These are phyloP conservation scores for Xylariaceae sp. DNA, from an alignment of 2,329 filamentous ascomycete species.

Conservation along the genomic window DNA sequence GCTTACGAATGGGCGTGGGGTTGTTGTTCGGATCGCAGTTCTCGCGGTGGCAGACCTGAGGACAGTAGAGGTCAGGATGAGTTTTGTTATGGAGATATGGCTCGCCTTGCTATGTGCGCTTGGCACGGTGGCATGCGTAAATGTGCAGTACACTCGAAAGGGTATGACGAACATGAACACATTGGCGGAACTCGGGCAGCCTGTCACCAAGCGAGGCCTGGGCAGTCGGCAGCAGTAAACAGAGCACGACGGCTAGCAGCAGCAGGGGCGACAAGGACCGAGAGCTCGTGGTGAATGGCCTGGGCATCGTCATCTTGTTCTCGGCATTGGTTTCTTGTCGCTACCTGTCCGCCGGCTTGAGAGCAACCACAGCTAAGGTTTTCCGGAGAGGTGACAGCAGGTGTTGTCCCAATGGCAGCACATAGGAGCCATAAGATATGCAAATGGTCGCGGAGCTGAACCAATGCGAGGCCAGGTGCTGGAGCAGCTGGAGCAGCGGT, in stretches of 20 bases:
- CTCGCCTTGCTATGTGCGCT: not conserved
- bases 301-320: constrained; percentile 27
- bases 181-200: constrained; percentile 81
- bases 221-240: constrained; percentile 38
- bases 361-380: not conserved
- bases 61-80: not conserved
- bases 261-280: constrained; percentile 9
- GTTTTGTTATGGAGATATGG: constrained; percentile 1
- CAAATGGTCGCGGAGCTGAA: too few species aligned
- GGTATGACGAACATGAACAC: constrained; percentile 64
- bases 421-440: too few species aligned
- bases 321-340: constrained; percentile 8
- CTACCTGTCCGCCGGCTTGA: constrained; percentile 10
- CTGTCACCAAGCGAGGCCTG: constrained; percentile 78
- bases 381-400: too few species aligned
- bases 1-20: constrained; percentile 66
- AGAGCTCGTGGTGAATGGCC: constrained; percentile 16
- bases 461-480: too few species aligned
- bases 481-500: too few species aligned
- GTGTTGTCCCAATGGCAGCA: too few species aligned
- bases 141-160: not conserved
- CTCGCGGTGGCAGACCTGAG: constrained; percentile 71
- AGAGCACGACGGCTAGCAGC: constrained; percentile 36
- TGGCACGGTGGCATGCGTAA: not conserved
- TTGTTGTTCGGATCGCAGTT: constrained; percentile 67